phyloP scores from a whole-genome alignment of 129 eudicot genomes.

The Lonicera japonica region DNA sequence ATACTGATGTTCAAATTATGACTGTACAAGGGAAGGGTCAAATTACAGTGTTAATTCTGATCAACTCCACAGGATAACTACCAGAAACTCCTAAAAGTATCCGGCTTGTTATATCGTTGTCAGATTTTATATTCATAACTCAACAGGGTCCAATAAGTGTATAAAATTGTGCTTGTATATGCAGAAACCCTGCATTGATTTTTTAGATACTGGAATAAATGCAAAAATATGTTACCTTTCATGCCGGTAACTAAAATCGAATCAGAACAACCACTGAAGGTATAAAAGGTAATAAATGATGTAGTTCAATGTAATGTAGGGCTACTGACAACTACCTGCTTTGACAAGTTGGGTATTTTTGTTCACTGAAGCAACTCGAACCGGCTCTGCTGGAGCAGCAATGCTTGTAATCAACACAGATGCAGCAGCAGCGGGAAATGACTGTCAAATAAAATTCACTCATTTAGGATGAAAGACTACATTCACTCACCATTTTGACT shows the following conservation, averaged over 20 bases:
- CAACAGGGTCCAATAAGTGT: background rate
- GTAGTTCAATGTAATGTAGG: background rate
- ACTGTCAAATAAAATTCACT: conserved; percentile 29
- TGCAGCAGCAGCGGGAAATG: conserved; percentile 18
- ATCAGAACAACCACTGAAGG: background rate
- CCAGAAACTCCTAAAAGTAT: background rate
- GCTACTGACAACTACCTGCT: conserved; percentile 25
- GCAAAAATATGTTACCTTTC: background rate
- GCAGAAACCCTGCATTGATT: conserved; percentile 6
- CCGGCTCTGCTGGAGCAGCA: conserved; percentile 18
- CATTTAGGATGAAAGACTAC: background rate
- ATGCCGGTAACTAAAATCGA: background rate
- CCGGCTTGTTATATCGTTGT: background rate
- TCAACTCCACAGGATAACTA: conserved; percentile 1
- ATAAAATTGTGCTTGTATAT: conserved; percentile 2
- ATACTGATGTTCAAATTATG: too few relatives aligned
- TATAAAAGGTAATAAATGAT: background rate
- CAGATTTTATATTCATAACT: background rate
- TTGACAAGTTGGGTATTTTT: conserved; percentile 17
- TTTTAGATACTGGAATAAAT: conserved; percentile 6
- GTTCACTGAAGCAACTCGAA: conserved; percentile 14
- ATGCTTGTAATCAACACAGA: conserved; percentile 20
- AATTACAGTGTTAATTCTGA: background rate
- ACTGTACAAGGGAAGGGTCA: too few relatives aligned
- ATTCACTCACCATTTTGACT: background rate